phyloP scores from a whole-genome alignment of 2,329 filamentous ascomycete genomes.

The Colletotrichum tofieldiae region DNA sequence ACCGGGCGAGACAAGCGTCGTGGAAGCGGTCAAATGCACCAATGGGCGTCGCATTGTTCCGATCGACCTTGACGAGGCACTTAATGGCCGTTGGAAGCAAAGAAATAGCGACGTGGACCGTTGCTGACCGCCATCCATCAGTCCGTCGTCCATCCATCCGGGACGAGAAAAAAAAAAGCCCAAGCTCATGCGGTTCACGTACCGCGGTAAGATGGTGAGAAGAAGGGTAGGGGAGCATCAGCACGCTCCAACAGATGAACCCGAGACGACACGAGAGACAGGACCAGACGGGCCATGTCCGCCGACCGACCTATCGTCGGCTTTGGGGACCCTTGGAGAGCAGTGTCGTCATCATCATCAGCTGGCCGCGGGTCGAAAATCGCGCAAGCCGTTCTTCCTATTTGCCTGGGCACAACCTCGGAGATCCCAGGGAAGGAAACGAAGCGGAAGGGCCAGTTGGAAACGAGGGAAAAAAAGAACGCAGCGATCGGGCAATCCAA shows the following conservation, averaged over 20 bases:
- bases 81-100: constrained; percentile 30
- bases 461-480: constrained; percentile 21
- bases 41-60: constrained; percentile 25
- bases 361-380: constrained; percentile 38
- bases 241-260: constrained; percentile 26
- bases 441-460: constrained; percentile 27
- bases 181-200: constrained; percentile 18
- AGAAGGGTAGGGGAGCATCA: constrained; percentile 7
- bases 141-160: constrained; percentile 4
- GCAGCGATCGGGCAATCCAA: constrained; percentile 27
- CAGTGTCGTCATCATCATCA: constrained; percentile 37
- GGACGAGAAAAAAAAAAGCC: not conserved
- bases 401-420: constrained; percentile 25
- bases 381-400: constrained; percentile 32
- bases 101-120: constrained; percentile 17
- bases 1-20: constrained; percentile 15
- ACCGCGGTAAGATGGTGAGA: not conserved
- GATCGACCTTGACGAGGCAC: constrained; percentile 34
- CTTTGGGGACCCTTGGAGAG: not conserved
- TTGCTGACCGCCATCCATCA: constrained; percentile 35
- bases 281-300: constrained; percentile 15
- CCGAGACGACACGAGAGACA: constrained; percentile 22
- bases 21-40: constrained; percentile 19
- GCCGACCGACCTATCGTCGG: constrained; percentile 1
- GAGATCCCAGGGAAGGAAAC: constrained; percentile 37